Evolutionary conservation across 106 monocot genomes (phyloP), one percentile per base, ranked within the genome.

Genomic region (Platanthera guangdongensis): DNA sequence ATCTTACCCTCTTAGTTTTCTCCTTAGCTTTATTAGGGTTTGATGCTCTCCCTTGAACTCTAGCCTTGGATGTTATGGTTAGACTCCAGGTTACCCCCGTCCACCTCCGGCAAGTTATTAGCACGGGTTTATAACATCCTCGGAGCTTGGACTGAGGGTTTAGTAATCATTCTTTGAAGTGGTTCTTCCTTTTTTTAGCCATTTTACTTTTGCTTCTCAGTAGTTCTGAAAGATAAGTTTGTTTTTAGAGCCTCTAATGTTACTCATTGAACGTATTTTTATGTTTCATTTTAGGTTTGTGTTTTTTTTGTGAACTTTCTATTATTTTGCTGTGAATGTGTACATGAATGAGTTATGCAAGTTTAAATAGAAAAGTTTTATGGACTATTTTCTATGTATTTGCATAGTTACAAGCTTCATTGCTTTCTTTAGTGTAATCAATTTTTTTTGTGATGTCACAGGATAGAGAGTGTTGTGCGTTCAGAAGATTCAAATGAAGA

Each of bases 401-500:
- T 67, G n/a, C 32, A 39, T 7, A 11, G 32, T 67, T 67, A 67
- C 32, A 67, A 9, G 30, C 67, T 59, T 59, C 70, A 46, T 32
- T n/a, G 74, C 16, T 46, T 65, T 51, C 4, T 73, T 19, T 50
- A 8, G 5, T 19, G 7, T 50, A 72, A 50, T 71, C 48, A 50
- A 72, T 51, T 49, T 52, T 22, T 52, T 73, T 19, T 28, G 19
- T 28, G 1, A 5, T 73, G 11, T 15, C 52, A 28, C 85, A 94
- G 90, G 80, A 94, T 94, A 70, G 94, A 94, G 83, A 89, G 88
- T 70, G 81, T 80, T 78, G 88, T 94, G 4, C 82, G 82, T 74
- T 57, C 80, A 69, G 92, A 88, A 84, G 84, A 48, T 47, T 88
- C 86, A 68, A 78, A 79, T 76, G 85, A 92, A 49, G 88, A 82